Evolutionary conservation across 1,284 basidiomycete genomes (phyloP), one percentile per base, ranked within the genome.

Genomic region (Taiwanofungus camphoratus): DNA sequence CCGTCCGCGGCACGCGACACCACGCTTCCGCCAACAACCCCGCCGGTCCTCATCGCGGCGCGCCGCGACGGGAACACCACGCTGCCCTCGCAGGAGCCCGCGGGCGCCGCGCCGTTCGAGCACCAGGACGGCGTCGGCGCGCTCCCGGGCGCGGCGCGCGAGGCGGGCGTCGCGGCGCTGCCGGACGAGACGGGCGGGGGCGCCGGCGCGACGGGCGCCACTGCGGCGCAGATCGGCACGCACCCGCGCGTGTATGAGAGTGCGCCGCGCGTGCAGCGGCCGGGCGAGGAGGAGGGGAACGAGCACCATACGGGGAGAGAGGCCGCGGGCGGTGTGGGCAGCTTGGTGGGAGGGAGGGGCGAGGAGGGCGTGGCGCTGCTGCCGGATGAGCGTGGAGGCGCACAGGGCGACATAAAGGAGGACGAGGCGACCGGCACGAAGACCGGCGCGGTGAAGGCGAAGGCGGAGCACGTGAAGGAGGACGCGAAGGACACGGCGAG

Each of bases 141-240:
- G 4, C 55, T 64, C 5, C 62, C 63, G 8, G 63, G 64, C n/a
- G 41, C 32, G 0, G 38, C 43, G 3, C 52, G 51, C 32, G 65
- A 68, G 45, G 39, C 45, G 8, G 55, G 52, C 29, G 62, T 64
- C 21, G 63, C 62, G 4, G 52, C 52, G 23, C 51, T 63, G 0
- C 63, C 65, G 1, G 59, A 60, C 15, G 64, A 66, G 46, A 35
- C 48, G 45, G 9, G 44, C 40, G 31, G 42, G 23, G 12, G 34
- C 32, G 21, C 19, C 12, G 46, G 42, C 18, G 30, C 42, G 12
- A 41, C 46, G 6, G 37, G 32, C 3, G 46, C 42, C 5, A 45
- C 44, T n/a, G 22, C 29, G 3, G 20, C 33, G 1, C 39, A 38
- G n/a, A 37, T 31, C 9, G 44, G 44, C 33, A 41, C 44, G 13